Evolutionary conservation across 805 yeast genomes (phyloP).

Genomic region (Candida broadrunensis): DNA sequence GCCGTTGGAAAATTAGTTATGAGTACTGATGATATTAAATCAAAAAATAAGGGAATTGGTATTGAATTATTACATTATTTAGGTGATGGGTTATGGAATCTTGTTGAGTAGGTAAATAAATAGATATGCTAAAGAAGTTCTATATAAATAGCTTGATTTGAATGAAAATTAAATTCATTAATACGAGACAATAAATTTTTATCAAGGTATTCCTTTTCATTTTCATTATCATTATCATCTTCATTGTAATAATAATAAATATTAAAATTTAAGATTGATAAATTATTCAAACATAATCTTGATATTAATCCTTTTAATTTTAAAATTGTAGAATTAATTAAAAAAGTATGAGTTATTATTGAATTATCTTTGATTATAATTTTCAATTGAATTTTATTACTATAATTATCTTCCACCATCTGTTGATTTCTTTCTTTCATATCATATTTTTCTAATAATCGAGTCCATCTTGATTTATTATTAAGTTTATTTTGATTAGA

Average conservation of each 20-base stretch:
- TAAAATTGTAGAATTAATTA: constrained; percentile 24
- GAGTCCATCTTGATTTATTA: constrained; percentile 37
- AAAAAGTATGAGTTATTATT: constrained; percentile 15
- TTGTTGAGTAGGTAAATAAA: constrained; percentile 38
- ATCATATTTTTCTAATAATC: constrained; percentile 36
- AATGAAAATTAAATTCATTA: constrained; percentile 7
- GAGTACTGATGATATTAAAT: constrained; percentile 87
- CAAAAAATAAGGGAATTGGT: constrained; percentile 83
- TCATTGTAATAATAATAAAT: constrained; percentile 21
- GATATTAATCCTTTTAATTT: constrained; percentile 33
- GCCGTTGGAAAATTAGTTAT: constrained; percentile 86
- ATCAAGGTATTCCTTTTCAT: neutral
- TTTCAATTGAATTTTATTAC: constrained; percentile 5
- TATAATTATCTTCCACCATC: neutral
- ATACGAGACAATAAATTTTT: neutral
- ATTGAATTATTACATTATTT: constrained; percentile 78
- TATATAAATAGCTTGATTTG: constrained; percentile 18
- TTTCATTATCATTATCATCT: neutral
- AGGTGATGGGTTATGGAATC: constrained; percentile 87
- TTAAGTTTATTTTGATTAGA: constrained; percentile 18
- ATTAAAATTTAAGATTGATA: constrained; percentile 21
- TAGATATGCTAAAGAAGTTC: neutral
- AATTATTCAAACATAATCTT: constrained; percentile 5
- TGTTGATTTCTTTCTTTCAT: constrained; percentile 12
- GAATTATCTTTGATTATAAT: constrained; percentile 4